Base-by-base conservation (phyloP, 169 alveolate species). In the Eimeria necatrix region DNA sequence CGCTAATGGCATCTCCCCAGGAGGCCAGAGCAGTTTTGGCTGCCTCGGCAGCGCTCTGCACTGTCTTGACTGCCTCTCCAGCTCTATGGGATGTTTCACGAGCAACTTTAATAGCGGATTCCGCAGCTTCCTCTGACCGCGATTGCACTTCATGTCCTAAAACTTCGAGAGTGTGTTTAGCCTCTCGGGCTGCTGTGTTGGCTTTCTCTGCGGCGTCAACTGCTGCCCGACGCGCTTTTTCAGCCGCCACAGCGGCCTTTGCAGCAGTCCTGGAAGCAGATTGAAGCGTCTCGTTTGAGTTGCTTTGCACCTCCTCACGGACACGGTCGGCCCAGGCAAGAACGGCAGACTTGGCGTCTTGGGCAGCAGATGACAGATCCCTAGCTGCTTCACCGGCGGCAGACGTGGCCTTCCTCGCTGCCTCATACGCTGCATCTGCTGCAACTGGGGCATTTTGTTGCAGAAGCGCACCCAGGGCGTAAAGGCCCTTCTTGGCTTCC, bases 381-480 rank as follows among this genome's bases (percentile, higher is more conserved):
- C 70, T 16, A 16, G 93, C 93, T 46, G 84, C 84, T 46, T 81
- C 64, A 20, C 70, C 20, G 7, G 88, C 88, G 2, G 84, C 84
- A 16, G 93, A 41, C 14, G 60, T n/a, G 46, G 88, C 60, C 60
- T 48, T 22, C 49, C 24, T 16, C 10, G 88, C 88, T 48, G 88
- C 53, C 0, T 22, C n/a, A 8, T 48, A 12, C 16, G 88, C 88
- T 18, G 88, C 70, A 16, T 80, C 88, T n/a, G 88, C 88, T 49
- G 88, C 88, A 14, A 10, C 88, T 9, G 88, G 88, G 24, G 70
- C 71, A 9, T 16, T 53, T 10, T 80, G 49, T 2, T 80, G 71
- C 49, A 80, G 88, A 61, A 80, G 56, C n/a, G 88, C 48, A 6
- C 88, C 88, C 32, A 80, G 26, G 14, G 88, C 88, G 26, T 49